These are phyloP conservation scores for Simmondsia chinensis DNA, from an alignment of 148 eudicot genomes.

Conservation along the genomic window DNA sequence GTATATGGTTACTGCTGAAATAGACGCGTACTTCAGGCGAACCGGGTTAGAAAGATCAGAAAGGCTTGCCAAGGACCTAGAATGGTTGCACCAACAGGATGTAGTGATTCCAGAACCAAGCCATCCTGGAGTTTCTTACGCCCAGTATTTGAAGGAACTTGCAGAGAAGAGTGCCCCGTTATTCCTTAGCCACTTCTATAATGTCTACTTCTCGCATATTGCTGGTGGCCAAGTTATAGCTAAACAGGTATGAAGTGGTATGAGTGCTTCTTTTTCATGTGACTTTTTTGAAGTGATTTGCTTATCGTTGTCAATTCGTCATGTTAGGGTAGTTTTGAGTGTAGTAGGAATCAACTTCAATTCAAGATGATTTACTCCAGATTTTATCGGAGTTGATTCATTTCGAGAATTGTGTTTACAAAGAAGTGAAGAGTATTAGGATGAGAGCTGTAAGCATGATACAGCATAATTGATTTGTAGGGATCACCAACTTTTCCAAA, in stretches of 20 bases:
- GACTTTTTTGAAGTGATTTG: not conserved
- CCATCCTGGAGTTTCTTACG: slow-evolving; percentile 59
- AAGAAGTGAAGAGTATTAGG: too few species aligned
- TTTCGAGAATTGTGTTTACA: too few species aligned
- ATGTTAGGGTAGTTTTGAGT: too few species aligned
- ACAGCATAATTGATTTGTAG: too few species aligned
- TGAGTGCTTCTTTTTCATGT: not conserved
- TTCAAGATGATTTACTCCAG: too few species aligned
- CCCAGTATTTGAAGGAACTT: slow-evolving; percentile 67
- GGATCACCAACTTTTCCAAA: not conserved
- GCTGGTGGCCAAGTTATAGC: slow-evolving; percentile 91
- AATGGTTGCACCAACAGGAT: slow-evolving; percentile 57
- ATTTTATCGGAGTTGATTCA: too few species aligned
- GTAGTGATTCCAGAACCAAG: slow-evolving; percentile 60
- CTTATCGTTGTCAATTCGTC: not conserved
- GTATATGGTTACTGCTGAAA: slow-evolving; percentile 4
- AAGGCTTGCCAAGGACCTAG: slow-evolving; percentile 55
- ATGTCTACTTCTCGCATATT: slow-evolving; percentile 81
- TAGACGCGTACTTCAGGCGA: slow-evolving; percentile 87
- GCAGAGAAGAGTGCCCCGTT: slow-evolving; percentile 50
- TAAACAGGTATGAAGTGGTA: slow-evolving; percentile 76
- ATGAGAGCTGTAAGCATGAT: too few species aligned
- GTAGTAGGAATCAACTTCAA: too few species aligned
- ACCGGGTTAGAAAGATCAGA: slow-evolving; percentile 82
- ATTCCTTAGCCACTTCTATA: slow-evolving; percentile 79